Conservation (phyloP, 2,329 filamentous ascomycete genomes). For the Neonectria faginata region DNA sequence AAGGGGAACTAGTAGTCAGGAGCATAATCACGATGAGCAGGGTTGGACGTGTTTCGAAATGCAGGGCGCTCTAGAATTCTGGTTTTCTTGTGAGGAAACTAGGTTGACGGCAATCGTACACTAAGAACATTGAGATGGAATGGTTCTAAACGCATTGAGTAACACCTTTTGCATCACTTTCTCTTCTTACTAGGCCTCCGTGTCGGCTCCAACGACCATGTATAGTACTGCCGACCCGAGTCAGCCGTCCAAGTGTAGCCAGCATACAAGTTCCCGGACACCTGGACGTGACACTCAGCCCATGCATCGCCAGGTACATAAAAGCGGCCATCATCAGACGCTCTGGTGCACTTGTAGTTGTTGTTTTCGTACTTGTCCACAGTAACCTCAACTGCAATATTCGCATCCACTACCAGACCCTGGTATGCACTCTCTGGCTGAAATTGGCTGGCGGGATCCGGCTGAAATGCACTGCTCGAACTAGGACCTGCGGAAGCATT, state of each 20-base stretch:
- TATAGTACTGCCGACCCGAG: slow-evolving; percentile 13
- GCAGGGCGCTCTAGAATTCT: slow-evolving; percentile 30
- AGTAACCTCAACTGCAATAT: slow-evolving; percentile 4
- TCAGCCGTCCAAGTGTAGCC: slow-evolving; percentile 5
- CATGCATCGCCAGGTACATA: not conserved
- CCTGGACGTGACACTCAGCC: slow-evolving; percentile 4
- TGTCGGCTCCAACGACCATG: slow-evolving; percentile 7
- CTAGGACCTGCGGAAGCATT: no score
- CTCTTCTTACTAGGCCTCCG: slow-evolving; percentile 9
- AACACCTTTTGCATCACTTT: slow-evolving; percentile 11
- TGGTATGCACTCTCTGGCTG: slow-evolving; percentile 8
- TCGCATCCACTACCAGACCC: slow-evolving; percentile 5
- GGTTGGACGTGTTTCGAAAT: slow-evolving; percentile 32
- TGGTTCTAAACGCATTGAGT: not conserved
- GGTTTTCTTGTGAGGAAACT: slow-evolving; percentile 31
- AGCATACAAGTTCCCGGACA: not conserved
- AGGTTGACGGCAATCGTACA: slow-evolving; percentile 23
- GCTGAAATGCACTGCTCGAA: no score
- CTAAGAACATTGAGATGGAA: not conserved
- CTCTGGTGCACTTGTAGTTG: slow-evolving; percentile 5
- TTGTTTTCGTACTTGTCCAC: slow-evolving; percentile 8
- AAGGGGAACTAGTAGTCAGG: slow-evolving; percentile 8
- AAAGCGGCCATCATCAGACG: not conserved
- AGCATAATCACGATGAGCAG: slow-evolving; percentile 24
- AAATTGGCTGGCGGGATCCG: not conserved